Evolutionary conservation across 768 basidiomycete species (phyloP).

Genomic region (Suillus bovinus): DNA sequence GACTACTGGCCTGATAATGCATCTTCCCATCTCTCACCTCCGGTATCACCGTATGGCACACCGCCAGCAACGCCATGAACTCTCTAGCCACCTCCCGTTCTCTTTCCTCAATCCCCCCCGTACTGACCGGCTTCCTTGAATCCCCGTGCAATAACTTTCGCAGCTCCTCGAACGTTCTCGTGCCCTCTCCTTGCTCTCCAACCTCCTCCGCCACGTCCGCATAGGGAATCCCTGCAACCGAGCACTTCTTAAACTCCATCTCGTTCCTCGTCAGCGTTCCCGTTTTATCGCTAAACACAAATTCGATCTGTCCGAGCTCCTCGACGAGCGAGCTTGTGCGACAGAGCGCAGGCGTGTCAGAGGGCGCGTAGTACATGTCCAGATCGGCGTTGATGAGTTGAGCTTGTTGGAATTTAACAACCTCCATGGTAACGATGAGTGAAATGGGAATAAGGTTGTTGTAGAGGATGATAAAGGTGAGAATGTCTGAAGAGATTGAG

Average conservation of each 20-base stretch:
- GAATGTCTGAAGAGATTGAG: constrained; percentile 62
- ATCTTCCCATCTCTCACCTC: constrained; percentile 89
- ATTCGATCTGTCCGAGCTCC: constrained; percentile 97
- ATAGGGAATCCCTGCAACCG: constrained; percentile 86
- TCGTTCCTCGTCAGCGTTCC: constrained; percentile 96
- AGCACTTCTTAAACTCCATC: constrained; percentile 95
- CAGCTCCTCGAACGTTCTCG: constrained; percentile 83
- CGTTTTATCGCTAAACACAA: constrained; percentile 93
- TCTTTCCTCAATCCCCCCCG: constrained; percentile 17
- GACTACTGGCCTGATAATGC: constrained; percentile 93
- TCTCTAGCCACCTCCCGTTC: constrained; percentile 62
- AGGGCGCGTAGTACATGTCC: constrained; percentile 96
- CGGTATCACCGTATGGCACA: constrained; percentile 98
- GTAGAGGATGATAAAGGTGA: constrained; percentile 98
- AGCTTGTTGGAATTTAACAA: constrained; percentile 98
- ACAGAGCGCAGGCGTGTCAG: constrained; percentile 96
- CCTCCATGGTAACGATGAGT: constrained; percentile 98
- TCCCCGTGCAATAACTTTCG: constrained; percentile 49
- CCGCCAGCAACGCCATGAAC: constrained; percentile 82
- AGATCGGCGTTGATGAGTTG: constrained; percentile 96
- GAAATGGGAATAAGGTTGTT: constrained; percentile 99
- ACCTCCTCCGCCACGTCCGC: constrained; percentile 92
- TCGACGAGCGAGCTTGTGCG: constrained; percentile 98
- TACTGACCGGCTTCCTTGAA: constrained; percentile 25
- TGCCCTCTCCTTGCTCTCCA: constrained; percentile 58